A percentile compares a stretch with the other conserved stretches of the same genome.
phyloP scores from a whole-genome alignment of 148 eudicot genomes.

The Chenopodium album region DNA sequence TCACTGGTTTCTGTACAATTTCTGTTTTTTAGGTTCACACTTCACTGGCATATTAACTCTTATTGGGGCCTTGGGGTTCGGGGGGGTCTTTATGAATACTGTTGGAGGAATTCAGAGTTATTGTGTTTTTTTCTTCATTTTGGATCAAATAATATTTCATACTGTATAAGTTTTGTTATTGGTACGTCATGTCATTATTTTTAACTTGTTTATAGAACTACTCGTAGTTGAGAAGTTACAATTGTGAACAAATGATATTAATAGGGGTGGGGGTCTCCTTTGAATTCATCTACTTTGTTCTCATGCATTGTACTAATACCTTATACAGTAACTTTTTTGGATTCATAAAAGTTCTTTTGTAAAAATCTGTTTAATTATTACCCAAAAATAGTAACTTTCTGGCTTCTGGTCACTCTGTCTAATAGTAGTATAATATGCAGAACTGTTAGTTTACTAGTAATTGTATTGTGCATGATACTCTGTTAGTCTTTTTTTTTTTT shows the following conservation, averaged over 20 bases:
- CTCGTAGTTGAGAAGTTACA: not conserved
- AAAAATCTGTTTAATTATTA: too few relatives aligned
- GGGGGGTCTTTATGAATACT: too few relatives aligned
- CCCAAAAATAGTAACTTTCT: too few relatives aligned
- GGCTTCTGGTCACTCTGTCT: too few relatives aligned
- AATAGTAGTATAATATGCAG: too few relatives aligned
- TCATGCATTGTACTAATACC: not conserved
- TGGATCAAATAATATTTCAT: not conserved
- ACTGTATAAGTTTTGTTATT: not conserved
- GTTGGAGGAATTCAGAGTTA: not conserved
- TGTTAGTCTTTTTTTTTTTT: too few relatives aligned
- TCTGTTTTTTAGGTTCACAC: slow-evolving; percentile 2
- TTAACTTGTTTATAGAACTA: not conserved
- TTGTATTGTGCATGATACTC: too few relatives aligned
- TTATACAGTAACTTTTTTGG: too few relatives aligned
- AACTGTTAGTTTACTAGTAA: too few relatives aligned
- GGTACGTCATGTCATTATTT: not conserved
- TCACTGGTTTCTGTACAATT: not conserved
- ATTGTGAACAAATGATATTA: not conserved
- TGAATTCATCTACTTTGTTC: not conserved
- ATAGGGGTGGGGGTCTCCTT: not conserved
- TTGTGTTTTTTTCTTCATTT: not conserved
- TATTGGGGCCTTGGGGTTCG: too few relatives aligned
- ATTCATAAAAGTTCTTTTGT: too few relatives aligned
- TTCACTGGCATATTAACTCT: not conserved